Conservation (phyloP, 352 stramenopile genomes). For the Pythium brassicae region DNA sequence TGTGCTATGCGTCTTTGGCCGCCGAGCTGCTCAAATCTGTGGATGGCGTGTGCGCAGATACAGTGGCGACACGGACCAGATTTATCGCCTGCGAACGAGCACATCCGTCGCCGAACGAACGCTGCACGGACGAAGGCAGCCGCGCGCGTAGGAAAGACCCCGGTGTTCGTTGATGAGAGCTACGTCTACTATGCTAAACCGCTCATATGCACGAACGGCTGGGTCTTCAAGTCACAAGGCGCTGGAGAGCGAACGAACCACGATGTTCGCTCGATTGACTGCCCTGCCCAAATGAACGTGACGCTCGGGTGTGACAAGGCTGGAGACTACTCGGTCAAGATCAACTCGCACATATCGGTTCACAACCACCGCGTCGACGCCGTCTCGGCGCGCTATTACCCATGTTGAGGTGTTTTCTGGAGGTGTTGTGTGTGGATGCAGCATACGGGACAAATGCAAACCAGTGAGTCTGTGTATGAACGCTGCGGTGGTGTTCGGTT, state of each 20-base stretch:
- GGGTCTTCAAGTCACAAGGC: background rate
- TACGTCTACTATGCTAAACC: background rate
- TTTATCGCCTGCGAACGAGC: background rate
- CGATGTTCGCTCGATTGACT: background rate
- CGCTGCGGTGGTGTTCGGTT: too few relatives aligned
- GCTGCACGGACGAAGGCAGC: background rate
- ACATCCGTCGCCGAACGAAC: background rate
- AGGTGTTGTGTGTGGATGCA: background rate
- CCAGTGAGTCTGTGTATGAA: background rate
- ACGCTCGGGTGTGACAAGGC: background rate
- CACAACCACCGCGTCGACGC: background rate
- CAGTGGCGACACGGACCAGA: background rate
- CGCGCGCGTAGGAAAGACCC: background rate
- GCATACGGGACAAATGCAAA: background rate
- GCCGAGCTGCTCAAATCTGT: background rate
- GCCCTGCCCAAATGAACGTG: background rate
- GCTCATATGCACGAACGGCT: background rate
- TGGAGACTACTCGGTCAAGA: background rate
- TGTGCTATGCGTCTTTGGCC: too few relatives aligned
- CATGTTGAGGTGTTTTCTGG: background rate
- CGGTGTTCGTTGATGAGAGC: background rate
- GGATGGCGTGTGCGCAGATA: background rate
- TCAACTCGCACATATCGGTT: background rate
- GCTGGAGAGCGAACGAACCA: background rate
- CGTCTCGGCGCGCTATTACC: background rate